Percentiles rank a stretch among this genome's conserved stretches.
Evolutionary conservation across 2,329 filamentous ascomycete species (phyloP).

Genomic region (Apiospora saccharicola): DNA sequence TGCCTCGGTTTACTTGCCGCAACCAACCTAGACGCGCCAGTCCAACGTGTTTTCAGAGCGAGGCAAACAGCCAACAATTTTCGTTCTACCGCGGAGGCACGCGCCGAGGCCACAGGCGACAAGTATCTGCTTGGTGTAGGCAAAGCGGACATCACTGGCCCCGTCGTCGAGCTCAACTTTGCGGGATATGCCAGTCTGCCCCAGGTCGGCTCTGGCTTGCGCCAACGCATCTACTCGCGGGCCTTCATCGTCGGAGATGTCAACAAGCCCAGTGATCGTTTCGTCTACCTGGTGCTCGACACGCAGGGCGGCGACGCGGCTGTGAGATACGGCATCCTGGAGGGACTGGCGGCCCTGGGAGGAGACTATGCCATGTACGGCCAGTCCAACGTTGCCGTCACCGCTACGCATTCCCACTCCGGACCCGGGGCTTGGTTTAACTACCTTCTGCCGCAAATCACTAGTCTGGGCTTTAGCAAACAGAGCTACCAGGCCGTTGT

Average conservation of each 20-base stretch:
- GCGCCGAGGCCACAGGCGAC: constrained; percentile 43
- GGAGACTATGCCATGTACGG: constrained; percentile 77
- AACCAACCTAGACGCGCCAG: constrained; percentile 29
- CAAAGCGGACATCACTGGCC: constrained; percentile 67
- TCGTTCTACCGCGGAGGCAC: constrained; percentile 30
- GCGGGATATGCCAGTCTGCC: constrained; percentile 85
- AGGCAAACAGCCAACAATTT: constrained; percentile 30
- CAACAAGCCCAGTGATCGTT: constrained; percentile 70
- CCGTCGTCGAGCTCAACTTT: constrained; percentile 87
- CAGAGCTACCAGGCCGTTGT: constrained; percentile 90
- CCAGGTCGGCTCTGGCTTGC: constrained; percentile 83
- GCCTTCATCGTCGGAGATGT: constrained; percentile 84
- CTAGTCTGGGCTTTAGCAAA: constrained; percentile 83
- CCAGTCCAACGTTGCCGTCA: constrained; percentile 84
- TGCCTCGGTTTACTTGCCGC: constrained; percentile 44
- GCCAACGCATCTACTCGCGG: constrained; percentile 85
- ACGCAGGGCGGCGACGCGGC: constrained; percentile 87
- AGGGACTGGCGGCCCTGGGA: constrained; percentile 73
- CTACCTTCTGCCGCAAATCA: constrained; percentile 88
- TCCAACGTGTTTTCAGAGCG: constrained; percentile 28
- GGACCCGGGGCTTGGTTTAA: constrained; percentile 93
- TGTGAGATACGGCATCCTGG: constrained; percentile 81
- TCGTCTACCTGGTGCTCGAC: constrained; percentile 89
- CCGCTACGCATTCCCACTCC: constrained; percentile 89
- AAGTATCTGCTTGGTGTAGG: constrained; percentile 60